Evolutionary conservation across 257 asterid species (phyloP).

Genomic region (Thymus mandschuricus): DNA sequence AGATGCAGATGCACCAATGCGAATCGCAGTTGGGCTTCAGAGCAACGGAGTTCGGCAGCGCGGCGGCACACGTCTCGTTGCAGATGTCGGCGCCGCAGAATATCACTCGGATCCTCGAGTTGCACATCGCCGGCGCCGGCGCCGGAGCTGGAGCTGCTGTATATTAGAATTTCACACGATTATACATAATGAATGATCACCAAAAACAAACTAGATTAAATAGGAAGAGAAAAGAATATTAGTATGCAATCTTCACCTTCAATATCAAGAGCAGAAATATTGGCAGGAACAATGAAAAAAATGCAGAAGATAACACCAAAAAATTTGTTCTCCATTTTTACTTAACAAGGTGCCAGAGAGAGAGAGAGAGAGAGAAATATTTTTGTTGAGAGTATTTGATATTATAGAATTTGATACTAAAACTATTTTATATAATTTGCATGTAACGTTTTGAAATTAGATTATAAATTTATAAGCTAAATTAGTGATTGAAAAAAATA

Average conservation of each 20-base stretch:
- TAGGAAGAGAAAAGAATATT: background rate
- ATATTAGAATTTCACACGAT: background rate
- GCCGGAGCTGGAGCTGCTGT: background rate
- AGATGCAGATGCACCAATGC: background rate
- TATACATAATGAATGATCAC: no score
- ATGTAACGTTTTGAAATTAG: background rate
- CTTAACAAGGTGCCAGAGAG: background rate
- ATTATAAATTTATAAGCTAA: background rate
- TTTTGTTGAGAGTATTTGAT: background rate
- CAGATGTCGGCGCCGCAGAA: background rate
- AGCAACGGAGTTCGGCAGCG: background rate
- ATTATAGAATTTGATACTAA: background rate
- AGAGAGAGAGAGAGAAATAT: background rate
- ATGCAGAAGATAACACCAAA: background rate
- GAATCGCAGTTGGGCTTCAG: background rate
- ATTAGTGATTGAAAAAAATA: background rate
- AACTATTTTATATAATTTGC: no score
- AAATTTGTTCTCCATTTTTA: constrained; percentile 18
- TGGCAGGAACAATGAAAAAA: background rate
- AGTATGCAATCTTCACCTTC: background rate
- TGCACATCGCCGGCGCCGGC: background rate
- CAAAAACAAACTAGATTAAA: no score
- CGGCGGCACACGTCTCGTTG: background rate
- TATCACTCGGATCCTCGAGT: background rate
- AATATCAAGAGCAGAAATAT: background rate